phyloP scores from a whole-genome alignment of 208 protist species.

The Histomonas meleagridis region DNA sequence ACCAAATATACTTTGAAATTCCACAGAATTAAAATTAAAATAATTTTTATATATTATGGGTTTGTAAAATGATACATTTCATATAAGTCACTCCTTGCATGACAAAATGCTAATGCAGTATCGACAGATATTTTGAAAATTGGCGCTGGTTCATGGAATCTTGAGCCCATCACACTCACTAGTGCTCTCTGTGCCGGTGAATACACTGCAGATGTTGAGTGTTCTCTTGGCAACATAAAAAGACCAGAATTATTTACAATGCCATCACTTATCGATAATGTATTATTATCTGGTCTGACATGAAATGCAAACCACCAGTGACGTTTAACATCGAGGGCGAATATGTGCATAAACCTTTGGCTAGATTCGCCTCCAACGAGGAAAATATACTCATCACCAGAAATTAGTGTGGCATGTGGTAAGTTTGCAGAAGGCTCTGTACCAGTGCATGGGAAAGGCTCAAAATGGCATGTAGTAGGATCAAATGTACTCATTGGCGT shows the following conservation, averaged over 20 bases:
- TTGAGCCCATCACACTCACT: not conserved
- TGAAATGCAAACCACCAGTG: conserved; percentile 33
- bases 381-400: not conserved
- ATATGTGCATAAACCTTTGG: not conserved
- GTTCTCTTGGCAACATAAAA: not conserved
- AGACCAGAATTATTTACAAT: not conserved
- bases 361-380: not conserved
- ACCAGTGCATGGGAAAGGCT: not conserved
- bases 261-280: not conserved
- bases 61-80: not conserved
- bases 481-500: not conserved
- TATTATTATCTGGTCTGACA: not conserved
- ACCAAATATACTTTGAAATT: too few relatives aligned
- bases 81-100: conserved; percentile 2
- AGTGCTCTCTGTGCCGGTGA: not conserved
- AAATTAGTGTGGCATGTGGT: not conserved
- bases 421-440: not conserved
- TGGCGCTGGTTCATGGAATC: not conserved
- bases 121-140: not conserved
- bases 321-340: not conserved
- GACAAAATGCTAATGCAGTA: not conserved
- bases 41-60: too few relatives aligned
- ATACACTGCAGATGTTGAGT: not conserved
- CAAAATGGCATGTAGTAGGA: not conserved
- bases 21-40: too few relatives aligned